phyloP scores from a whole-genome alignment of 495 filamentous ascomycete genomes.

The Bryoglossum gracile region DNA sequence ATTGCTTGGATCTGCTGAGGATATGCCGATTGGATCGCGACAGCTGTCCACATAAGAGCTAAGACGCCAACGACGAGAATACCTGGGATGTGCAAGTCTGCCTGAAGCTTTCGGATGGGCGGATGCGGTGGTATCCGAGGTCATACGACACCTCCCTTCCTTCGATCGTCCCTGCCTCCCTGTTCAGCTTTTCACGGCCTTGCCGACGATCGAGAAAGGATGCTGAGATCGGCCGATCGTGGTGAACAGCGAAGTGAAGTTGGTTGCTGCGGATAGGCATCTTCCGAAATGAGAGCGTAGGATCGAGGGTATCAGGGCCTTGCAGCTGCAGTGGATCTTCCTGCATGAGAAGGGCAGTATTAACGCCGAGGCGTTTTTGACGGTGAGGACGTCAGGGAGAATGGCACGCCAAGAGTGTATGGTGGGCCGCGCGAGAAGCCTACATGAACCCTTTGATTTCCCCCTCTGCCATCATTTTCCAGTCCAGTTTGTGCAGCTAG shows the following conservation, averaged over 20 bases:
- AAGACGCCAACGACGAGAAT: neutral
- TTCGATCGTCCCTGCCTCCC: neutral
- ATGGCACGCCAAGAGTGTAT: neutral
- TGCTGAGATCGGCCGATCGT: slow-evolving; percentile 10
- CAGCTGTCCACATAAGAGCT: neutral
- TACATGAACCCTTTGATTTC: slow-evolving; percentile 8
- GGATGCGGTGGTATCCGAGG: neutral
- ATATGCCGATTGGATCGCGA: neutral
- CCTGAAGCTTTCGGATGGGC: neutral
- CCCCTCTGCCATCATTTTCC: slow-evolving; percentile 1
- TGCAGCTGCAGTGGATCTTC: slow-evolving; percentile 5
- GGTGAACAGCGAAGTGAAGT: slow-evolving; percentile 9
- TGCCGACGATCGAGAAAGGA: neutral
- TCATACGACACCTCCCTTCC: neutral
- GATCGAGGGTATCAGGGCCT: slow-evolving; percentile 5
- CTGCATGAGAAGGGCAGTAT: slow-evolving; percentile 2
- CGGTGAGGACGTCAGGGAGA: neutral
- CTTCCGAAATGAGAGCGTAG: slow-evolving; percentile 8
- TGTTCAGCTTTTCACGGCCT: neutral
- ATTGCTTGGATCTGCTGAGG: neutral
- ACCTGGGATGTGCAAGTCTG: neutral
- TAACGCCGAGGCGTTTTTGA: slow-evolving; percentile 6
- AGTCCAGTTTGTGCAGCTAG: slow-evolving; percentile 8
- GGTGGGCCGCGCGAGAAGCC: slow-evolving; percentile 4
- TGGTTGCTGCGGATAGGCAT: slow-evolving; percentile 1